These are phyloP conservation scores for Saturnispora bothae DNA, from an alignment of 805 yeast species.

Conservation along the genomic window DNA sequence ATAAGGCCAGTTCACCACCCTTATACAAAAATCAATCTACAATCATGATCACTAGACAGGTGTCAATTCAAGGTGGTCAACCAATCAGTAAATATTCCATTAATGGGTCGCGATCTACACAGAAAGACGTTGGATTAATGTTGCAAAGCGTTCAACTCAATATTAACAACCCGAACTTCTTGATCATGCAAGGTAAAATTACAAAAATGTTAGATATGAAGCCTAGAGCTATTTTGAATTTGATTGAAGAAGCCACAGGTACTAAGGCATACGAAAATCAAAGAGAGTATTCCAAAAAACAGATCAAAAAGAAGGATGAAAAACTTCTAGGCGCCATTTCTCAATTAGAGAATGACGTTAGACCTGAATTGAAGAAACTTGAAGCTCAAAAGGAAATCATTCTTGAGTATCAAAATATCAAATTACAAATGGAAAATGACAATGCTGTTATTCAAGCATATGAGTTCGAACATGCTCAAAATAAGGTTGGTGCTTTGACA, in stretches of 20 bases:
- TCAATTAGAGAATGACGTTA: slow-evolving; percentile 75
- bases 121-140: slow-evolving; percentile 77
- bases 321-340: slow-evolving; percentile 70
- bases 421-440: slow-evolving; percentile 10
- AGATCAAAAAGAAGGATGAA: slow-evolving; percentile 84
- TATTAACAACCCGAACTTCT: slow-evolving; percentile 92
- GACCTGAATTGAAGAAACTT: slow-evolving; percentile 77
- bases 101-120: slow-evolving; percentile 95
- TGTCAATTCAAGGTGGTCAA: slow-evolving; percentile 57
- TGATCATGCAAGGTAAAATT: slow-evolving; percentile 98
- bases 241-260: slow-evolving; percentile 98
- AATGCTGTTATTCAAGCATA: slow-evolving; percentile 8
- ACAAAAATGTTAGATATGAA: slow-evolving; percentile 96
- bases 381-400: slow-evolving; percentile 74
- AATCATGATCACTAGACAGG: slow-evolving; percentile 86
- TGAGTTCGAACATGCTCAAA: slow-evolving; percentile 20
- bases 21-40: slow-evolving; percentile 72
- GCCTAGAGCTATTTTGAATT: slow-evolving; percentile 76
- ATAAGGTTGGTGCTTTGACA: not conserved
- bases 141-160: slow-evolving; percentile 93
- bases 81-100: slow-evolving; percentile 56
- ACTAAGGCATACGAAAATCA: slow-evolving; percentile 92
- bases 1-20: slow-evolving; percentile 67
- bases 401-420: slow-evolving; percentile 68
- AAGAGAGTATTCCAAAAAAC: slow-evolving; percentile 80